A percentile compares a stretch with the other conserved stretches of the same genome.
These are phyloP conservation scores for Penicillium vulpinum DNA, from an alignment of 2,329 filamentous ascomycete genomes.

Conservation along the genomic window DNA sequence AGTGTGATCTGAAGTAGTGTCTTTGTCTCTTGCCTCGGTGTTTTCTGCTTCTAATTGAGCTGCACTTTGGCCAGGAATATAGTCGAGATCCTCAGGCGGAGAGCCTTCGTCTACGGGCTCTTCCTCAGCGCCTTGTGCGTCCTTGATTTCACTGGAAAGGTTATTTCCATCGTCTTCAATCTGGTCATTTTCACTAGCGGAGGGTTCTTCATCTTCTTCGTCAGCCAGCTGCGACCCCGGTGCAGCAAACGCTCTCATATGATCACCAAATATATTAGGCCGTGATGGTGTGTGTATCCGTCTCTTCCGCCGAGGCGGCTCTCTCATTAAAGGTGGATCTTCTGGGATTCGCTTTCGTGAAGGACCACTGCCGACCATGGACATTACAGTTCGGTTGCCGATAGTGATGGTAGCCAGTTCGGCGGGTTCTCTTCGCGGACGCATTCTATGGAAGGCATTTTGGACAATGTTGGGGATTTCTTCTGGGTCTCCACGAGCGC, in stretches of 20 bases:
- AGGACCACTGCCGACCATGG: slow-evolving; percentile 61
- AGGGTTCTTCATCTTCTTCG: slow-evolving; percentile 20
- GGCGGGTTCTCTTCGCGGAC: slow-evolving; percentile 60
- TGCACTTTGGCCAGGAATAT: slow-evolving; percentile 10
- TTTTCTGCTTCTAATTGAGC: slow-evolving; percentile 3
- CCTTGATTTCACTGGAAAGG: slow-evolving; percentile 17
- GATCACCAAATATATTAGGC: slow-evolving; percentile 45
- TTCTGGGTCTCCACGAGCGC: slow-evolving; percentile 10
- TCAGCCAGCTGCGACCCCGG: slow-evolving; percentile 49
- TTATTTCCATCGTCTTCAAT: slow-evolving; percentile 8
- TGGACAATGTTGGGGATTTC: slow-evolving; percentile 52
- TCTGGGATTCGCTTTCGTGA: slow-evolving; percentile 38
- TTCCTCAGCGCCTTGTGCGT: slow-evolving; percentile 12
- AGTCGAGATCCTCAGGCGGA: slow-evolving; percentile 22
- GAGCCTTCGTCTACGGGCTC: slow-evolving; percentile 4
- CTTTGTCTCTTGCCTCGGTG: slow-evolving; percentile 6
- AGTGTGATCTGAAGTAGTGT: slow-evolving; percentile 39
- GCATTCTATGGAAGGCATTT: slow-evolving; percentile 65
- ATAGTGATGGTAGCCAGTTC: slow-evolving; percentile 75
- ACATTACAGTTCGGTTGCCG: slow-evolving; percentile 66
- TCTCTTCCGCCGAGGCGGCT: slow-evolving; percentile 39
- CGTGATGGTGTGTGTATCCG: slow-evolving; percentile 40
- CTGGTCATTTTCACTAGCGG: slow-evolving; percentile 11
- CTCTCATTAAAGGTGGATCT: slow-evolving; percentile 20
- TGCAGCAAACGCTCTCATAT: slow-evolving; percentile 56